Base-by-base conservation (phyloP, 306 rosid genomes). In the Cajanus cajan region DNA sequence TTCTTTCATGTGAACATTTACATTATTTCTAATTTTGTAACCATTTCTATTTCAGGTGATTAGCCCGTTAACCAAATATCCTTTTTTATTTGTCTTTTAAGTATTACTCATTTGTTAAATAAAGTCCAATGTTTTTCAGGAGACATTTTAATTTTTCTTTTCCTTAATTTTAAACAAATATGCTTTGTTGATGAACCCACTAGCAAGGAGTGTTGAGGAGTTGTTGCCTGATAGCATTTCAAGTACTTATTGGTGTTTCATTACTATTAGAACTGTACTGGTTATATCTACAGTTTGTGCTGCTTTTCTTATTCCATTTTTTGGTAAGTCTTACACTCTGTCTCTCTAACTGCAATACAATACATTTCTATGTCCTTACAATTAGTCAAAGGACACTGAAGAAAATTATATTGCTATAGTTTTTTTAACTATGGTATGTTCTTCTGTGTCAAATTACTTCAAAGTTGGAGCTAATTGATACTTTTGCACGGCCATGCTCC, bases 51-150 rank as follows among this genome's bases (percentile, higher is more conserved):
- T 83, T 58, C 97, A 91, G 96, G 94, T 89, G 71, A 48, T 91
- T 84, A 87, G 82, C 58, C 98, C 98, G 0, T 82, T 90, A 74
- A 90, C 97, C 7, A 91, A 91, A 94, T 94, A 91, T 91, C 97
- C 97, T 89, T 89, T 91, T 87, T 61, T 24, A n/a, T n/a, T 25
- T 57, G 8, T 51, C 34, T 8, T n/a, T n/a, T 51, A 8, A 57
- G 16, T 51, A 12, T 43, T 69, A 73, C 6, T 37, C 39, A 39
- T 78, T 62, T 52, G 37, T 72, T 47, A 65, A 72, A 76, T 47
- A 65, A 72, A 76, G 63, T 73, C 22, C 25, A 28, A 40, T 50
- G 3, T 73, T 40, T 7, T 37, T 79, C n/a, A 68, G 28, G 37
- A 37, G 51, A 67, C 40, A 47, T 71, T 36, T 59, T 48, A 52